A percentile compares a stretch with the other conserved stretches of the same genome.
phyloP scores from a whole-genome alignment of 805 yeast genomes.

The Nakazawaea wickerhamii region DNA sequence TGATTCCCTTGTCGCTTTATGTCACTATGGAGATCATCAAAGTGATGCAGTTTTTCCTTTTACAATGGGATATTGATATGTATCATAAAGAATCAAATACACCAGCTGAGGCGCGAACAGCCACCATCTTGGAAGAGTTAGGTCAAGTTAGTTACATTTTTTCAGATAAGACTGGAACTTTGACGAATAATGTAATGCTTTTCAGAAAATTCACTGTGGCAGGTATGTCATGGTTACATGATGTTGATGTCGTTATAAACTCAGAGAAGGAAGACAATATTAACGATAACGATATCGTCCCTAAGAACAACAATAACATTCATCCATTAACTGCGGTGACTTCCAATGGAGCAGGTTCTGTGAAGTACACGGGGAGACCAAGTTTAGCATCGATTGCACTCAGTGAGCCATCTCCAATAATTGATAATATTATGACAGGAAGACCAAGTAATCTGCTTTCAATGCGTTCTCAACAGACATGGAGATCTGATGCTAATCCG shows the following conservation, averaged over 20 bases:
- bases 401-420: slow-evolving; percentile 19
- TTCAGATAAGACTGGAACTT: slow-evolving; percentile 95
- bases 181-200: slow-evolving; percentile 91
- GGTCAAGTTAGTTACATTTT: slow-evolving; percentile 96
- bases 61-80: slow-evolving; percentile 94
- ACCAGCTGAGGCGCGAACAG: slow-evolving; percentile 92
- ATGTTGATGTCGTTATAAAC: slow-evolving; percentile 42
- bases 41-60: slow-evolving; percentile 71
- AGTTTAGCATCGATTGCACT: slow-evolving; percentile 44
- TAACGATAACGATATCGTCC: background rate
- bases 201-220: slow-evolving; percentile 83
- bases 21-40: slow-evolving; percentile 96
- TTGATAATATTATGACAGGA: background rate
- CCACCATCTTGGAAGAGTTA: slow-evolving; percentile 90
- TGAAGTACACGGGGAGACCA: slow-evolving; percentile 47
- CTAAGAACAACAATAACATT: background rate
- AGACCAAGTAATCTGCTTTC: slow-evolving; percentile 20
- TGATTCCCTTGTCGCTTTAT: slow-evolving; percentile 90
- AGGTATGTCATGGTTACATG: slow-evolving; percentile 89
- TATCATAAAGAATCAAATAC: slow-evolving; percentile 79
- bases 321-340: slow-evolving; percentile 19
- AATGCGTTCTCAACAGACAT: slow-evolving; percentile 26
- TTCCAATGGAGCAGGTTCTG: slow-evolving; percentile 24
- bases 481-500: slow-evolving; percentile 37
- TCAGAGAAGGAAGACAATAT: slow-evolving; percentile 15